A percentile compares a stretch with the other conserved stretches of the same genome.
Conservation (phyloP, 2,329 filamentous ascomycete genomes). For the Didymella glomerata region DNA sequence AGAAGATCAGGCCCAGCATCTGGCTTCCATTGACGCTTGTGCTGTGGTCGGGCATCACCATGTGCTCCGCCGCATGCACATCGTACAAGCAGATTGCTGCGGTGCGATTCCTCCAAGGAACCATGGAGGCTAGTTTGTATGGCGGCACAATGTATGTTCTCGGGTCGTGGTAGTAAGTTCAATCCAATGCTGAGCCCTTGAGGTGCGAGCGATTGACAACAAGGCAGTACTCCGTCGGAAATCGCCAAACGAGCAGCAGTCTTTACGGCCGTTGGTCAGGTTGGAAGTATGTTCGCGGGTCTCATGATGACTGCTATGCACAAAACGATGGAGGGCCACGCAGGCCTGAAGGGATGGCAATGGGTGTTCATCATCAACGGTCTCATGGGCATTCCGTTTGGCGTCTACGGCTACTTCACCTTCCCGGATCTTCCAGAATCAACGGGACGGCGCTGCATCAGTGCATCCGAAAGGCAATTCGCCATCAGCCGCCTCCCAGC, state of each 20-base stretch:
- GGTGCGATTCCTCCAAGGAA: constrained; percentile 35
- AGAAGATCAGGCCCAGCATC: constrained; percentile 34
- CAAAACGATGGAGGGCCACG: constrained; percentile 31
- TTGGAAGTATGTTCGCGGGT: constrained; percentile 40
- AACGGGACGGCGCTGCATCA: constrained; percentile 25
- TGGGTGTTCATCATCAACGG: constrained; percentile 41
- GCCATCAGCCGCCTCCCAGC: constrained; percentile 33
- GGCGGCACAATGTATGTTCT: constrained; percentile 36
- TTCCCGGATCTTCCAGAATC: constrained; percentile 37
- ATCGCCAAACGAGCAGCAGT: constrained; percentile 39
- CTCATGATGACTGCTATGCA: constrained; percentile 41
- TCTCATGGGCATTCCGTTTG: constrained; percentile 35
- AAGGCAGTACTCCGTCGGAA: constrained; percentile 30
- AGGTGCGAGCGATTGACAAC: not conserved
- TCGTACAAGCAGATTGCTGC: constrained; percentile 24
- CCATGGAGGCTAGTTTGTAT: constrained; percentile 35
- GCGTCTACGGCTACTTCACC: constrained; percentile 33
- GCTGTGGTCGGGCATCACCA: constrained; percentile 37
- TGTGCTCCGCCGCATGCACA: constrained; percentile 38
- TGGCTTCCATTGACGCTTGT: constrained; percentile 37
- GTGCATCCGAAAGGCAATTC: constrained; percentile 27
- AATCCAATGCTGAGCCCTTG: not conserved
- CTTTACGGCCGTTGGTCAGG: constrained; percentile 35
- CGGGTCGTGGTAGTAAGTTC: constrained; percentile 42
- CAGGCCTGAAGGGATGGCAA: constrained; percentile 35